Evolutionary conservation across 768 basidiomycete genomes (phyloP).

Genomic region (Sporobolomyces roseus): DNA sequence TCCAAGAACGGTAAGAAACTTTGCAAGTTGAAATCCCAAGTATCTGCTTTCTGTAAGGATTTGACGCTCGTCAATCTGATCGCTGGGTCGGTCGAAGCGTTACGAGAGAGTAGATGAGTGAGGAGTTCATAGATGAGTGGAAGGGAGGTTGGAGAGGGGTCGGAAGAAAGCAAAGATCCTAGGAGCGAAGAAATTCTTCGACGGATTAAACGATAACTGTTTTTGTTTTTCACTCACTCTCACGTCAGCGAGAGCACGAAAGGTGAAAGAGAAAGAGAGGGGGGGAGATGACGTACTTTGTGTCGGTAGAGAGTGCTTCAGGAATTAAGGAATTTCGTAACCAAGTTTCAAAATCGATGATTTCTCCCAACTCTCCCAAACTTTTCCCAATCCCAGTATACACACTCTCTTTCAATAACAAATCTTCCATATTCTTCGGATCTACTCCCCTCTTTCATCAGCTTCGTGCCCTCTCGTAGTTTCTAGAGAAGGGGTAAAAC

Average conservation of each 20-base stretch:
- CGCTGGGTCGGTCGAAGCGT: conserved; percentile 72
- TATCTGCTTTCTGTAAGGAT: conserved; percentile 75
- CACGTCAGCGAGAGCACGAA: neutral
- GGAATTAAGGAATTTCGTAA: conserved; percentile 58
- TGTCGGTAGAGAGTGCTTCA: conserved; percentile 62
- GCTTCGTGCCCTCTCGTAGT: neutral
- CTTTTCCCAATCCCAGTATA: conserved; percentile 89
- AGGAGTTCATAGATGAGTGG: conserved; percentile 74
- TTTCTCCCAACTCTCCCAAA: conserved; percentile 59
- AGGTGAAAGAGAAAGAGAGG: neutral
- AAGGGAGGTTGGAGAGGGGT: conserved; percentile 58
- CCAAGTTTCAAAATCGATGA: conserved; percentile 69
- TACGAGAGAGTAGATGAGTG: conserved; percentile 61
- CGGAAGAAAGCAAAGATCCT: conserved; percentile 78
- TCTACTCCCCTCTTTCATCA: conserved; percentile 25
- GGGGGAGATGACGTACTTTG: conserved; percentile 54
- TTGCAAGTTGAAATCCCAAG: conserved; percentile 60
- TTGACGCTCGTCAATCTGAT: conserved; percentile 80
- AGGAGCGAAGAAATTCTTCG: conserved; percentile 92
- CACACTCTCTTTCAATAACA: conserved; percentile 77
- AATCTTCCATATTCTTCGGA: conserved; percentile 57
- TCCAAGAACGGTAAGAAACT: conserved; percentile 68
- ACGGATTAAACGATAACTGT: conserved; percentile 84
- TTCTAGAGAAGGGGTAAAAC: conserved; percentile 29
- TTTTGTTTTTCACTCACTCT: too few relatives aligned